Conservation (phyloP, 2,329 filamentous ascomycete species). For the Geoglossum cookeanum region DNA sequence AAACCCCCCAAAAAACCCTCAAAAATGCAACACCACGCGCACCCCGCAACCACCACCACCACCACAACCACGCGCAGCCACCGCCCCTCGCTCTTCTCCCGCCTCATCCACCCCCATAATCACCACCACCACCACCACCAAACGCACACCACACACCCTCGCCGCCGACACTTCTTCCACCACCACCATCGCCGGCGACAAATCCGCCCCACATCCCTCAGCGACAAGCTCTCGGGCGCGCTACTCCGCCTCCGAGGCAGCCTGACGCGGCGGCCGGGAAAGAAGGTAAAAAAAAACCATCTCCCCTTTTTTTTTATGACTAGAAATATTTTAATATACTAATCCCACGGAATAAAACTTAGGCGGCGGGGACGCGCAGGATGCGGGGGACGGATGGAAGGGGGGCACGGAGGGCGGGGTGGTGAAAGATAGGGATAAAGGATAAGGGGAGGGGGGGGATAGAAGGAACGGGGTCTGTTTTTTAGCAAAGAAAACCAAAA, state of each 20-base stretch:
- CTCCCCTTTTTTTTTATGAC: too few species aligned
- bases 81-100: conserved; percentile 34
- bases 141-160: conserved; percentile 17
- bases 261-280: conserved; percentile 46
- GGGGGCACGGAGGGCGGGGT: conserved; percentile 19
- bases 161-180: background rate
- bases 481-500: too few species aligned
- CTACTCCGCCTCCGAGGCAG: conserved; percentile 54
- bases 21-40: too few species aligned
- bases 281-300: conserved; percentile 24
- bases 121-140: conserved; percentile 17
- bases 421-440: too few species aligned
- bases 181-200: conserved; percentile 17
- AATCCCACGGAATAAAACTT: too few species aligned
- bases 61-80: conserved; percentile 22
- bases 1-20: too few species aligned
- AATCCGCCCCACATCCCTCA: conserved; percentile 32
- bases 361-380: conserved; percentile 54
- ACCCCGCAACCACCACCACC: conserved; percentile 1
- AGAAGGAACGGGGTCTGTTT: too few species aligned
- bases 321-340: too few species aligned
- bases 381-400: conserved; percentile 60
- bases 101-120: conserved; percentile 26
- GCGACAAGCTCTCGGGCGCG: conserved; percentile 62
- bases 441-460: too few species aligned